These are phyloP conservation scores for Naganishia onofrii DNA, from an alignment of 768 basidiomycete species.

Conservation along the genomic window DNA sequence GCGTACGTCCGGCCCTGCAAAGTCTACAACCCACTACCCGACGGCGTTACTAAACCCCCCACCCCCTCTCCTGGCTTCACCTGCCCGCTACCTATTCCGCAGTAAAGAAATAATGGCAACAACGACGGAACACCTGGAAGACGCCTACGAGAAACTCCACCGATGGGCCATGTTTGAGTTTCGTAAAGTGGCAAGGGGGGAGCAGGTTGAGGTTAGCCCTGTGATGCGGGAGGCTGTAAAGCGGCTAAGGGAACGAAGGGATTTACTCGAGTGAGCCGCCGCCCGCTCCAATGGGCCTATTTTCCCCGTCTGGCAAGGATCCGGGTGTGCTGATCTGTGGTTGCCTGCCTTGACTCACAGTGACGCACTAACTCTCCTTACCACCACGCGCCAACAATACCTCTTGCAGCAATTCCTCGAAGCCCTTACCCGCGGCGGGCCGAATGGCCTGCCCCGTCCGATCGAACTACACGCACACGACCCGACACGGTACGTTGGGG, in stretches of 20 bases:
- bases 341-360: conserved; percentile 52
- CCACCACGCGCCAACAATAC: conserved; percentile 75
- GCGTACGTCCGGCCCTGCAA: conserved; percentile 43
- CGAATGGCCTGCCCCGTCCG: conserved; percentile 77
- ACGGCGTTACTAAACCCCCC: neutral
- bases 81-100: neutral
- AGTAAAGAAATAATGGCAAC: conserved; percentile 86
- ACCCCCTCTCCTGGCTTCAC: neutral
- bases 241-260: conserved; percentile 72
- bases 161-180: conserved; percentile 85
- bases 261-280: conserved; percentile 65
- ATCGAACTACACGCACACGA: conserved; percentile 98
- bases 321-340: neutral
- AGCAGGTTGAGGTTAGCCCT: conserved; percentile 63
- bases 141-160: conserved; percentile 82
- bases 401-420: conserved; percentile 78
- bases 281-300: too few relatives aligned
- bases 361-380: conserved; percentile 72
- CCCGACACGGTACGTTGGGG: conserved; percentile 90
- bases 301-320: neutral
- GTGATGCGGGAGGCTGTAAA: conserved; percentile 69
- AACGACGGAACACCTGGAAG: conserved; percentile 77
- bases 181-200: conserved; percentile 70
- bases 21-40: neutral
- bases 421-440: conserved; percentile 83